A percentile compares a stretch with the other conserved stretches of the same genome.
phyloP scores from a whole-genome alignment of 2,329 filamentous ascomycete species.

The Fusarium clavum region DNA sequence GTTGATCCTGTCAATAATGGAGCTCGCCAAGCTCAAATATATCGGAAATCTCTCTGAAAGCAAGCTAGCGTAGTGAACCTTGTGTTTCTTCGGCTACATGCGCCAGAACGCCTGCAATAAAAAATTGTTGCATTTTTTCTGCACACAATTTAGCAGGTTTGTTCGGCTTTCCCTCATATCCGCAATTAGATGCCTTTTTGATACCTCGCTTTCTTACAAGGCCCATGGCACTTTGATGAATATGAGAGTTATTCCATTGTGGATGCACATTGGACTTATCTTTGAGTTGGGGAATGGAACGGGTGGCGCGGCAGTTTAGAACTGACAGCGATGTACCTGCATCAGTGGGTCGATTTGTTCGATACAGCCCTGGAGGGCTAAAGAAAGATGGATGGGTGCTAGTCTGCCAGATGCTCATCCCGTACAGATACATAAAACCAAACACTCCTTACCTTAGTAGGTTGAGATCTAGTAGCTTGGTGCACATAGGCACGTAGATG shows the following conservation, averaged over 20 bases:
- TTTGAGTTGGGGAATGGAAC: constrained; percentile 7
- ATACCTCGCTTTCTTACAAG: constrained; percentile 4
- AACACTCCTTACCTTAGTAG: neutral
- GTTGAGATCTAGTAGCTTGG: neutral
- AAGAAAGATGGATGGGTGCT: neutral
- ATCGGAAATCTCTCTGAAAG: constrained; percentile 22
- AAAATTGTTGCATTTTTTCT: constrained; percentile 9
- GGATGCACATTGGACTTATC: neutral
- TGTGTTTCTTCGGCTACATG: constrained; percentile 37
- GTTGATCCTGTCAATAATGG: neutral
- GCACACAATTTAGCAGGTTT: neutral
- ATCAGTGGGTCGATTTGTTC: constrained; percentile 32
- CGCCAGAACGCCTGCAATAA: constrained; percentile 27
- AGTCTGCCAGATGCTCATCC: neutral
- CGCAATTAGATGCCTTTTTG: neutral
- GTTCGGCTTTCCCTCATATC: neutral
- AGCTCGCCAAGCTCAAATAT: neutral
- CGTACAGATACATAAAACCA: neutral
- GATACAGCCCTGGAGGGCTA: constrained; percentile 16
- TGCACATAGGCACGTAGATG: neutral
- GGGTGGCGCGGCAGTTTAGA: constrained; percentile 17
- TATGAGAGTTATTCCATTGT: constrained; percentile 2
- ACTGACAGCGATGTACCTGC: constrained; percentile 36
- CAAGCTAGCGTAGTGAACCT: constrained; percentile 10
- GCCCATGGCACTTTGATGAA: constrained; percentile 1